Evolutionary conservation across 169 alveolate genomes (phyloP).

Genomic region (Perkinsus olseni): DNA sequence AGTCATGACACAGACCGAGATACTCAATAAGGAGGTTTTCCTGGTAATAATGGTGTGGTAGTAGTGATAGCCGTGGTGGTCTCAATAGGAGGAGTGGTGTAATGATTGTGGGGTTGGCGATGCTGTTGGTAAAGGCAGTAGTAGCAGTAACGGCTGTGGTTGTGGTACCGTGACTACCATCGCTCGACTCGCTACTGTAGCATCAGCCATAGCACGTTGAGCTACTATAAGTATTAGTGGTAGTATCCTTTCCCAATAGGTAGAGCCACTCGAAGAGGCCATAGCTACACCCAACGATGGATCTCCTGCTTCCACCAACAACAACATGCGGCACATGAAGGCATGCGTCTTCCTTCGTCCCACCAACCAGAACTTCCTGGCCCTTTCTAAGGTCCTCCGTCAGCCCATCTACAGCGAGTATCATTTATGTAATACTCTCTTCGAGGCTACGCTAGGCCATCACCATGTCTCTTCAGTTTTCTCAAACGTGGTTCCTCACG

Average conservation of each 20-base stretch:
- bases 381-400: slow-evolving; percentile 32
- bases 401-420: slow-evolving; percentile 24
- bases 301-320: background rate
- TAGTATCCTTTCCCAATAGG: background rate
- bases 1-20: background rate
- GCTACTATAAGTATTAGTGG: background rate
- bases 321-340: slow-evolving; percentile 37
- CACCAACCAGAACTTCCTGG: slow-evolving; percentile 30
- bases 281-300: background rate
- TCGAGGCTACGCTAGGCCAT: too few species aligned
- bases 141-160: too few species aligned
- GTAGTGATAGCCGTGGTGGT: too few species aligned
- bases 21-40: background rate
- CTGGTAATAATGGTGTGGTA: too few species aligned
- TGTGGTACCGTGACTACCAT: too few species aligned
- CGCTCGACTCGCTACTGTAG: too few species aligned
- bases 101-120: too few species aligned
- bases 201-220: too few species aligned
- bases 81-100: too few species aligned
- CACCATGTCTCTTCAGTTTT: slow-evolving; percentile 41
- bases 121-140: too few species aligned
- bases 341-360: slow-evolving; percentile 45
- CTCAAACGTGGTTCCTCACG: slow-evolving; percentile 61
- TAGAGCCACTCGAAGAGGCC: background rate
- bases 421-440: background rate